A percentile compares a stretch with the other conserved stretches of the same genome.
phyloP scores from a whole-genome alignment of 768 basidiomycete species.

The Tylopilus subfusipes region DNA sequence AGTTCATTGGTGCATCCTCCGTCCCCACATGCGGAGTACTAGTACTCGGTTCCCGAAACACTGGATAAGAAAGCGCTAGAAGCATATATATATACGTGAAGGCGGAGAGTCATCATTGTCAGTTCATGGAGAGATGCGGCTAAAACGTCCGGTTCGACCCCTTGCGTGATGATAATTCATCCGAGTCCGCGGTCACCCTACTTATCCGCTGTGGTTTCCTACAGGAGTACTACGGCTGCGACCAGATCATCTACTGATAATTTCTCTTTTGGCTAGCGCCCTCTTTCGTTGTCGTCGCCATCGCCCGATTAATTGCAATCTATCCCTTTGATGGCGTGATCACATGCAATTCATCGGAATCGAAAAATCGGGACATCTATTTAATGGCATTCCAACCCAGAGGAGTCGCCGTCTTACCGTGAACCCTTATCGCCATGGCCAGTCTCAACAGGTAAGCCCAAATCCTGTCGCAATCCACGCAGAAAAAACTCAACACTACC shows the following conservation, averaged over 20 bases:
- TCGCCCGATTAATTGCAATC: neutral
- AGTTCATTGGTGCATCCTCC: too few species aligned
- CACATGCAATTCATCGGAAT: neutral
- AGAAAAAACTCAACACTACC: neutral
- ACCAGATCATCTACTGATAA: too few species aligned
- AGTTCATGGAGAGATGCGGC: too few species aligned
- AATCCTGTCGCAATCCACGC: neutral
- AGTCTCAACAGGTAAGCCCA: constrained; percentile 21
- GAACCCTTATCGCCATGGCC: constrained; percentile 15
- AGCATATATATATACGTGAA: neutral
- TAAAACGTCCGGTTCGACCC: too few species aligned
- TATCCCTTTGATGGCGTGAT: constrained; percentile 9
- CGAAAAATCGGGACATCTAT: neutral
- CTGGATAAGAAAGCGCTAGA: too few species aligned
- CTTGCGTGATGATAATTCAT: too few species aligned
- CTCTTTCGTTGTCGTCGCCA: neutral
- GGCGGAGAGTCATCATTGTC: neutral
- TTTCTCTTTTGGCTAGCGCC: neutral
- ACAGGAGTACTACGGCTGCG: too few species aligned
- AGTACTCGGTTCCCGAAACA: too few species aligned
- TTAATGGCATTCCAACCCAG: neutral
- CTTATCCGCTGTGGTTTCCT: too few species aligned
- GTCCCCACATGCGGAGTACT: too few species aligned
- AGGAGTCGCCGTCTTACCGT: neutral
- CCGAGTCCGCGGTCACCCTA: too few species aligned